Base-by-base conservation (phyloP, 441 rosid species). In the Gossypium armourianum region DNA sequence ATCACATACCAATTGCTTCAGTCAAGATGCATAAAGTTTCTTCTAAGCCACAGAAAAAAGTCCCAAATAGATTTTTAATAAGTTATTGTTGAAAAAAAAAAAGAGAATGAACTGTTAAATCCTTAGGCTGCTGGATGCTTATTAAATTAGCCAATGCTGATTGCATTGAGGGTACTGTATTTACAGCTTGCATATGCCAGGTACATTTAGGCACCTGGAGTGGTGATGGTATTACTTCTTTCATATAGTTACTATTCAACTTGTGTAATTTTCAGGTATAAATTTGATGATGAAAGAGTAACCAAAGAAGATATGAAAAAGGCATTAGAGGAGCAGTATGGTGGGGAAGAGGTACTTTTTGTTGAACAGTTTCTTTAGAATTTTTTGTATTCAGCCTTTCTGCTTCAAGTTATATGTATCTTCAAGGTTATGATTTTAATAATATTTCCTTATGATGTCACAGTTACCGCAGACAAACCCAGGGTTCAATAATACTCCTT, bases 251-350 rank as follows among this genome's bases (percentile, higher is more conserved):
- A 26, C 8, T 19, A 50, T 15, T 50, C 55, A 50, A 36, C 10
- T 68, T 57, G 53, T 66, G 29, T 55, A 54, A 10, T 66, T 61
- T 69, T 53, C 72, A 84, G 87, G 87, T 84, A 74, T 73, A 84
- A 84, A 77, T 84, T 81, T 71, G 85, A 84, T 70, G 87, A 84
- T 64, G 87, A 84, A 70, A 78, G 82, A 61, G 87, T 84, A 69
- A 84, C 87, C 20, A 82, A 81, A 72, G 85, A 81, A 75, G 87
- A 84, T 24, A 20, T 70, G 50, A 78, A 82, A 69, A 77, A 79
- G 74, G 87, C 83, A 24, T 67, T 83, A 20, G 87, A 83, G 68
- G 87, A 81, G 78, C 85, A 81, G 76, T 83, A 81, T 10, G 87
- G 87, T 60, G 85, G 87, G 85, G 83, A 78, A 73, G 87, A 79